These are phyloP conservation scores for Hymenoscyphus salicellus DNA, from an alignment of 2,329 filamentous ascomycete genomes.

Conservation along the genomic window DNA sequence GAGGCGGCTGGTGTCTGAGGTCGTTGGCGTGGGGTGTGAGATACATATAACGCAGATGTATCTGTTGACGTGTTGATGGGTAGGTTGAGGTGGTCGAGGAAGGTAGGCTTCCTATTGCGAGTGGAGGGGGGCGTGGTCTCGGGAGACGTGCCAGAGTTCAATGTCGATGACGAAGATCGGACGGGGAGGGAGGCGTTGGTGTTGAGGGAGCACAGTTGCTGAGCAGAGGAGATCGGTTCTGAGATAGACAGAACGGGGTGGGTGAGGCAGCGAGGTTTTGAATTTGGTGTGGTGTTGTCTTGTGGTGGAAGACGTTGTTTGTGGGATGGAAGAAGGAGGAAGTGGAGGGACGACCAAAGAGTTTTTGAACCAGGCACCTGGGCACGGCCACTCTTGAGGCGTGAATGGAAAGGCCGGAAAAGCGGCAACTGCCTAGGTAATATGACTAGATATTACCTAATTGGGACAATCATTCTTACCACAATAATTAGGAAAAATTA, in stretches of 20 bases:
- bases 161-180: not conserved
- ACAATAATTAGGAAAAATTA: too few species aligned
- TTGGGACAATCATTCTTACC: too few species aligned
- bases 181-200: not conserved
- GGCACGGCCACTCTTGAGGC: not conserved
- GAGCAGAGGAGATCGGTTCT: constrained; percentile 2
- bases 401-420: not conserved
- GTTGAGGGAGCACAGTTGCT: not conserved
- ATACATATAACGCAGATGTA: constrained; percentile 41
- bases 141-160: constrained; percentile 3
- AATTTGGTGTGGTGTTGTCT: constrained; percentile 3
- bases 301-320: constrained; percentile 11
- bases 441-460: not conserved
- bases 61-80: constrained; percentile 34
- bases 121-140: not conserved
- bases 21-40: constrained; percentile 65
- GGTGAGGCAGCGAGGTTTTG: not conserved
- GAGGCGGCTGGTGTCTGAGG: constrained; percentile 89
- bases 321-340: constrained; percentile 8
- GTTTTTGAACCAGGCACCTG: not conserved
- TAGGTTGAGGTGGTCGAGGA: constrained; percentile 30
- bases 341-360: not conserved
- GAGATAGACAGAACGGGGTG: not conserved
- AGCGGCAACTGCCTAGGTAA: not conserved
- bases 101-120: constrained; percentile 11